These are phyloP conservation scores for Halenospora varia DNA, from an alignment of 495 filamentous ascomycete genomes.

Conservation along the genomic window DNA sequence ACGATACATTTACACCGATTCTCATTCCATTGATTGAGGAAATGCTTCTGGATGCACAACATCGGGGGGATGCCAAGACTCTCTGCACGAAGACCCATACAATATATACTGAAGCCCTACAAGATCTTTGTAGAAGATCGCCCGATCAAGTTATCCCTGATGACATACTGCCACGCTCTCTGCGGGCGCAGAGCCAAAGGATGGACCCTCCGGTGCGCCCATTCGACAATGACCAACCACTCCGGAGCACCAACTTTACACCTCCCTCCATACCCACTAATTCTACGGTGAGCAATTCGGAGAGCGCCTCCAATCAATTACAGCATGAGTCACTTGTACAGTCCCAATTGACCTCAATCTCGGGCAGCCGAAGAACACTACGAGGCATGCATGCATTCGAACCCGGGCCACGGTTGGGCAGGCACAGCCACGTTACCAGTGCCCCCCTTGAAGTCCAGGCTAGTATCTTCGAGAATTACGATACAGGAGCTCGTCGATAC, in stretches of 20 bases:
- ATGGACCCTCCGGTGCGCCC: slow-evolving; percentile 4
- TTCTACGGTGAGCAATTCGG: too few relatives aligned
- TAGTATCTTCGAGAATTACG: neutral
- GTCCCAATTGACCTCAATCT: too few relatives aligned
- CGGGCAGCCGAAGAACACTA: too few relatives aligned
- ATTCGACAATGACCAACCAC: neutral
- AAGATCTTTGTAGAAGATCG: neutral
- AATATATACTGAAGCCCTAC: slow-evolving; percentile 1
- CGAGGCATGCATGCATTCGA: too few relatives aligned
- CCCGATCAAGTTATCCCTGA: neutral
- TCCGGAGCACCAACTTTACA: too few relatives aligned
- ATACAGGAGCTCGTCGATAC: neutral
- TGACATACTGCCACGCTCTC: neutral
- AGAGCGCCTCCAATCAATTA: too few relatives aligned
- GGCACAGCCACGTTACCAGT: neutral
- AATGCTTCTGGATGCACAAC: slow-evolving; percentile 3
- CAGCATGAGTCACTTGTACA: too few relatives aligned
- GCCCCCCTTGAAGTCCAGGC: neutral
- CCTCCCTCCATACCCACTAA: too few relatives aligned
- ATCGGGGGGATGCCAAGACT: slow-evolving; percentile 1
- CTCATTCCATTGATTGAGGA: slow-evolving; percentile 12
- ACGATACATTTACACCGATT: neutral
- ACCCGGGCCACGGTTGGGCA: neutral
- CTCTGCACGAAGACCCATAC: slow-evolving; percentile 4
- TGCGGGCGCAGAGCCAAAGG: neutral